Base-by-base conservation (phyloP, 306 rosid genomes). In the Senna tora region DNA sequence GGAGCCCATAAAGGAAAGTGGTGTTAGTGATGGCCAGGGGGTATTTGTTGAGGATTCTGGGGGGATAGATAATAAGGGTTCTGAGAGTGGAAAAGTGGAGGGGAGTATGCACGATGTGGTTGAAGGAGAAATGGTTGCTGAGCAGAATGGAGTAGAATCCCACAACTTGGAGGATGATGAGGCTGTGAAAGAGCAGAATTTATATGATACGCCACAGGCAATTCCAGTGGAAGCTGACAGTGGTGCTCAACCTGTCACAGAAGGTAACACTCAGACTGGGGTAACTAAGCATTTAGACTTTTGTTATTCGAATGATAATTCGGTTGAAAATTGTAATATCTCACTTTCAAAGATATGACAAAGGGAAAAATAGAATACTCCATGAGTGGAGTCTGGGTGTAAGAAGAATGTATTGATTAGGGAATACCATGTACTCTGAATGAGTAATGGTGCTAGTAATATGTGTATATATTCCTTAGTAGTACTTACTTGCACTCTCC, bases 11-110 rank as follows among this genome's bases (percentile, higher is more conserved):
- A 65, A 70, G 55, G 96, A 79, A 42, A 74, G 61, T 45, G 85
- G 79, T 43, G 75, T 53, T 17, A 41, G 58, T 69, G 85, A 73
- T 46, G 59, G 33, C n/a, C 70, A 57, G 6, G 84, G 73, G 79
- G 79, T 59, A 10, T 71, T 55, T 58, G 68, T 32, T 21, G 88
- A 84, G 77, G 80, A 73, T 52, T 64, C 46, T 11, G 71, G 36
- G 30, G 67, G 6, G 14, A 57, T 32, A 19, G 65, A 73, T 51
- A 71, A 73, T 54, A 49, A 60, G 53, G 78, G 28, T 42, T 21
- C 55, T 55, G 82, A 63, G 39, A 36, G 51, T 42, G 61, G 45
- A 8, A 62, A 49, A 53, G 73, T 15, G 43, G 77, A 65, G 8
- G 83, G 12, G 25, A 17, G 25, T 25, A 17, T 17, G 21, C 25